Evolutionary conservation across 306 rosid species (phyloP).

Genomic region (Trichosanthes cucumerina): DNA sequence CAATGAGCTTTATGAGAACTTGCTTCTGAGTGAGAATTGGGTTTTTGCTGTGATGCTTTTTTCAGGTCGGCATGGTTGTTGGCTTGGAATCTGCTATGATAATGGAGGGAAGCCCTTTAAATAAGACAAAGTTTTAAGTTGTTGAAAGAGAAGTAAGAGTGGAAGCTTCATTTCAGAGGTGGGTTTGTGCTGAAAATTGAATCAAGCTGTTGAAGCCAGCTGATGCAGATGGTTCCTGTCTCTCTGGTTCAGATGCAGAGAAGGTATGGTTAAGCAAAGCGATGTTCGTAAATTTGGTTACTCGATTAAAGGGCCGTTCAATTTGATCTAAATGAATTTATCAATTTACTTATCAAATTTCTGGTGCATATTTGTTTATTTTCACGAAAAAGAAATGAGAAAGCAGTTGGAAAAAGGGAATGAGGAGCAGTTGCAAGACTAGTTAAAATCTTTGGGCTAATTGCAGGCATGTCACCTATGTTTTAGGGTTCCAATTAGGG

Average conservation of each 20-base stretch:
- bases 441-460: too few species aligned
- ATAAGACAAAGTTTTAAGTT: neutral
- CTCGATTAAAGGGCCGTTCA: neutral
- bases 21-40: neutral
- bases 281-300: neutral
- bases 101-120: neutral
- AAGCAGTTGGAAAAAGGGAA: too few species aligned
- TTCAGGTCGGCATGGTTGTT: neutral
- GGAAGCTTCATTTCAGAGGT: neutral
- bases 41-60: neutral
- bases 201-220: neutral
- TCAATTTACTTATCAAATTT: neutral
- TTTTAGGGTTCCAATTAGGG: too few species aligned
- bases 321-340: neutral
- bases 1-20: neutral
- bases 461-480: too few species aligned
- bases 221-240: neutral
- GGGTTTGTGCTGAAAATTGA: neutral
- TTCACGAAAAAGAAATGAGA: neutral
- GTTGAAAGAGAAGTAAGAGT: conserved; percentile 1
- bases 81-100: neutral
- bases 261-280: neutral
- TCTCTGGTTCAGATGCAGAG: neutral
- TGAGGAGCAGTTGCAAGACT: too few species aligned
- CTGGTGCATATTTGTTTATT: too few species aligned